Percentiles rank a stretch among this genome's conserved stretches.
These are phyloP conservation scores for Claviceps sp. DNA, from an alignment of 2,329 filamentous ascomycete genomes.

Conservation along the genomic window DNA sequence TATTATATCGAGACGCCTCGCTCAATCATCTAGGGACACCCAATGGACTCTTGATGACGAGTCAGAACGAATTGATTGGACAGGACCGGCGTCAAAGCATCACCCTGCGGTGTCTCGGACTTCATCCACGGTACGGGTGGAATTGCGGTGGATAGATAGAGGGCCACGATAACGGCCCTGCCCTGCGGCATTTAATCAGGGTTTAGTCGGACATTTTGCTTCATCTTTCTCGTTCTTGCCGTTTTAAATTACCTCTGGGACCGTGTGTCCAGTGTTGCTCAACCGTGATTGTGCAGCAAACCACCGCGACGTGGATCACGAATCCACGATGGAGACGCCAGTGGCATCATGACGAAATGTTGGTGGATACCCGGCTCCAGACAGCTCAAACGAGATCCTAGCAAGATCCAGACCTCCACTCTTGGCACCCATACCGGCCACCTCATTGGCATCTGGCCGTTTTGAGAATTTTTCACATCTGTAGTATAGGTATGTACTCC, in stretches of 20 bases:
- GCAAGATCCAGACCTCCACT: conserved; percentile 8
- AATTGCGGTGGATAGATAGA: conserved; percentile 10
- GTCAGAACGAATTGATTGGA: not conserved
- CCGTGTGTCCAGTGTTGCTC: conserved; percentile 13
- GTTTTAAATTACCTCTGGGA: conserved; percentile 8
- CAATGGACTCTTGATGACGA: not conserved
- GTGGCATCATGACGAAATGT: conserved; percentile 5
- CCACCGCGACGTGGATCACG: conserved; percentile 1
- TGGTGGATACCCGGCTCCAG: conserved; percentile 4
- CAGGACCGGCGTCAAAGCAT: not conserved
- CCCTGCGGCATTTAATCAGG: conserved; percentile 18
- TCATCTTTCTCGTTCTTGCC: conserved; percentile 3
- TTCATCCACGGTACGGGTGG: conserved; percentile 10
- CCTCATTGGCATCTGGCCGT: not conserved
- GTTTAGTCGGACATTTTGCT: conserved; percentile 8
- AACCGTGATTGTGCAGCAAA: not conserved
- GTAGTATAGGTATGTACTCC: not conserved
- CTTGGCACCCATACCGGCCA: not conserved
- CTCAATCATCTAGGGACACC: not conserved
- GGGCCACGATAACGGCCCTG: conserved; percentile 14
- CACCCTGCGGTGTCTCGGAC: conserved; percentile 3
- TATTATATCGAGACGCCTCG: not conserved
- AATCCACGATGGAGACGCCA: conserved; percentile 2
- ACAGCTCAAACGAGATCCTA: conserved; percentile 2
- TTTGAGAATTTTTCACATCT: not conserved